Evolutionary conservation across 2,329 filamentous ascomycete species (phyloP).

Genomic region (Aspergillus ochraceoroseus): DNA sequence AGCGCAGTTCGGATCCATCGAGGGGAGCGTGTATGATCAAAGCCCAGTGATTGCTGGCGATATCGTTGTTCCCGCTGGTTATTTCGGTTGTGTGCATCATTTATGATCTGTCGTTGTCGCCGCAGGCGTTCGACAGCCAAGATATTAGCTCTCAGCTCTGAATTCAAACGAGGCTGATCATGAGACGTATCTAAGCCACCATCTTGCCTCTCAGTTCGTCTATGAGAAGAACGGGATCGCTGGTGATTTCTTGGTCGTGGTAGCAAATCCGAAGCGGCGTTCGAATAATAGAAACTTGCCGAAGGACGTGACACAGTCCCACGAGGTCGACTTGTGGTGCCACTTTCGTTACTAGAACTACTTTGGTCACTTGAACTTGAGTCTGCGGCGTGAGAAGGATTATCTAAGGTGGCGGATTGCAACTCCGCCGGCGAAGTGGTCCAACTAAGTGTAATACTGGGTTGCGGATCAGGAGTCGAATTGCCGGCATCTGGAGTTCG

Average conservation of each 20-base stretch:
- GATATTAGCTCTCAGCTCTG: constrained; percentile 35
- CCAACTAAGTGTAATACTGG: constrained; percentile 37
- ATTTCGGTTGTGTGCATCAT: constrained; percentile 32
- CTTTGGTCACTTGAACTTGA: constrained; percentile 23
- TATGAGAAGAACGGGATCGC: constrained; percentile 36
- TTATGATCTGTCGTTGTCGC: constrained; percentile 35
- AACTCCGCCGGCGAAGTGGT: constrained; percentile 41
- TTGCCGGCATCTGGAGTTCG: constrained; percentile 25
- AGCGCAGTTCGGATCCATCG: constrained; percentile 38
- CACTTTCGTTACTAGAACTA: constrained; percentile 23
- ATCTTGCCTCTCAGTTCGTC: constrained; percentile 29
- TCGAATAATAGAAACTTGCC: constrained; percentile 22
- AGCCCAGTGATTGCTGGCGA: constrained; percentile 31
- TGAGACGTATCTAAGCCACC: constrained; percentile 24
- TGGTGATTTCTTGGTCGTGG: constrained; percentile 27
- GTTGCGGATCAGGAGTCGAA: constrained; percentile 28
- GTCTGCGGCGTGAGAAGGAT: constrained; percentile 20
- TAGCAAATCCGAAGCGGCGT: constrained; percentile 20
- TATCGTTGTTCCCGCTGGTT: constrained; percentile 33
- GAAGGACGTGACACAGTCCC: constrained; percentile 19
- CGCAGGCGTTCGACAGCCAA: constrained; percentile 40
- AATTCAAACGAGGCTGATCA: constrained; percentile 27
- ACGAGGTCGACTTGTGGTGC: constrained; percentile 14
- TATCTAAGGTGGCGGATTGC: constrained; percentile 27
- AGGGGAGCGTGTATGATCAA: constrained; percentile 36